Base-by-base conservation (phyloP, 2,329 filamentous ascomycete genomes). In the Trichoderma sp. region DNA sequence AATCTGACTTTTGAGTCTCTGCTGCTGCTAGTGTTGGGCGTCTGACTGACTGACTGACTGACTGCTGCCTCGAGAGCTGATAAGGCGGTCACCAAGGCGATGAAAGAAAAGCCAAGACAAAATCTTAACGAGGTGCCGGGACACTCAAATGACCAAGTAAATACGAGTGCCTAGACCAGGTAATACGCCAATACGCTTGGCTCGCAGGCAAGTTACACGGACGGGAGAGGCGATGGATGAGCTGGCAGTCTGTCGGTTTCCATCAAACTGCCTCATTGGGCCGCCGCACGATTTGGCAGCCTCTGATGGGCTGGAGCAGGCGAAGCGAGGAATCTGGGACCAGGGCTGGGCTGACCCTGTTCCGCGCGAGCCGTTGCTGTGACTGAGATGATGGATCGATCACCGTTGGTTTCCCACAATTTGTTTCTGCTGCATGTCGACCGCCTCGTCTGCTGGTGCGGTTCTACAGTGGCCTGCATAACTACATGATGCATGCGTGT, bases 251-350 rank as follows among this genome's bases (percentile, higher is more conserved):
- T 13, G 51, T 18, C 32, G 39, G 39, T 28, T 21, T 10, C 37
- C 16, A 55, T 34, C 46, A 52, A 59, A 43, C 58, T 56, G 43
- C 34, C 66, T 18, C 66, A 60, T 68, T 34, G 66, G 43, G 66
- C 21, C 46, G 26, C 49, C 32, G 21, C 58, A 63, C 43, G 58
- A 60, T 60, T 26, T 68, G 66, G 66, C 66, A 68, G 56, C 58
- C 46, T 63, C 58, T 68, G 66, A 68, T 68, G 66, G 66, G 66
- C 58, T 60, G 49, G 56, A n/a, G 43, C 61, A 18, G 34, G 37
- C 52, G 51, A 65, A 65, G 61, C 61, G 61, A 24, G 14, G 61
- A n/a, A 16, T 37, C 46, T n/a, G 39, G 49, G 49, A 24, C 51
- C 51, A 34, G 26, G 52, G 8, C 49, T 51, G 32, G 49, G 46